Base-by-base conservation (phyloP, 1,139 yeast species). In the Magnusiomyces sp. region DNA sequence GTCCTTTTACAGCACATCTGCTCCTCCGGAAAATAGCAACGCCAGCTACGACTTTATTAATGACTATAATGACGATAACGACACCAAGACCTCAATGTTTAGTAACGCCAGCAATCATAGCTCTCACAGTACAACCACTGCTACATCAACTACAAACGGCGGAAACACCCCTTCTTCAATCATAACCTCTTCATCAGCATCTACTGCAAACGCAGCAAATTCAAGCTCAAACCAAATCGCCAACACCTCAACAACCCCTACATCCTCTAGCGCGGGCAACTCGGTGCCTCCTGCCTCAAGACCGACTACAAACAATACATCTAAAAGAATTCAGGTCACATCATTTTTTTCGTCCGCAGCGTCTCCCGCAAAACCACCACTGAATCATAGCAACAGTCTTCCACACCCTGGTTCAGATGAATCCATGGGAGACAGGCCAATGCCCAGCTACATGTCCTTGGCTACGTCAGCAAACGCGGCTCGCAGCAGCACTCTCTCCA, bases 1-100 rank as follows among this genome's bases (percentile, higher is more conserved):
- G 14, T 36, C 49, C 4, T 40, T 50, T 14, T 45, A 53, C 9
- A 27, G 47, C 20, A 46, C 45, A 13, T n/a, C 41, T 19, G 14
- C 41, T 3, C n/a, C 23, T 10, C 14, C 41, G 19, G 41, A 45
- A 17, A 42, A 49, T 32, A 46, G 27, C 16, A 17, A 33, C 13
- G 34, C 11, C 34, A 13, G 13, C 34, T 9, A 31, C 34, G 13
- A 13, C 13, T 31, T 31, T 31, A 31, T 9, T 31, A 13, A 9
- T 31, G 34, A 31, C 9, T 9, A 31, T 13, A 31, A 31, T 31
- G 13, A 31, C 34, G 13, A 9, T 31, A 13, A 13, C 34, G 13
- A 9, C 34, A 31, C 11, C 34, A 9, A 49, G 49, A 29, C 46
- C 19, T 2, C 16, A n/a, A 17, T 14, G 17, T n/a, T 34, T 17